A percentile compares a stretch with the other conserved stretches of the same genome.
Conservation (phyloP, 208 protist genomes). For the Acanthamoeba castellanii region DNA sequence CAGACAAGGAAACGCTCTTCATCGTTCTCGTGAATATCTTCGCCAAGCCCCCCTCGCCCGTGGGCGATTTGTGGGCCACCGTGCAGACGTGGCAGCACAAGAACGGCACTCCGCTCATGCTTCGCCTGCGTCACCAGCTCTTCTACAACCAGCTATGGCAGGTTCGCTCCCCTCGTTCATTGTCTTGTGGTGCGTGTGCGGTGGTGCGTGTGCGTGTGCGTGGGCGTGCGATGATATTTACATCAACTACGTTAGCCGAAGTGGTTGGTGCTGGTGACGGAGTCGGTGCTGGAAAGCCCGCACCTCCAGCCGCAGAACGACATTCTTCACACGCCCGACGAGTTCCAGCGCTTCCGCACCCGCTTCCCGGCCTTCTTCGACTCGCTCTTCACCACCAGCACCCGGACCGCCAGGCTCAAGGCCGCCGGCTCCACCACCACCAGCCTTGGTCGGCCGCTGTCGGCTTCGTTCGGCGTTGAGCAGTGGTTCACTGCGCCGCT, state of each 20-base stretch:
- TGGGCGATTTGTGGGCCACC: neutral
- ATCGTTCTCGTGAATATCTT: neutral
- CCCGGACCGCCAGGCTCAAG: neutral
- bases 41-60: neutral
- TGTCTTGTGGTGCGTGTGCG: neutral
- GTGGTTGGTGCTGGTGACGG: neutral
- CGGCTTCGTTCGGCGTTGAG: too few relatives aligned
- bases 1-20: neutral
- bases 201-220: neutral
- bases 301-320: neutral
- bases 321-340: neutral
- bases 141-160: neutral
- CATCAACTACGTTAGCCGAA: neutral
- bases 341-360: neutral
- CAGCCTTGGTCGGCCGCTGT: too few relatives aligned
- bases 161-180: neutral
- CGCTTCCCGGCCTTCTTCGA: slow-evolving; percentile 11
- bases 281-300: neutral
- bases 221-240: too few relatives aligned
- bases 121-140: neutral
- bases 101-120: neutral
- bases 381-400: neutral
- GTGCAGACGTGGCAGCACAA: neutral
- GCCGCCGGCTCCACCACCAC: too few relatives aligned
- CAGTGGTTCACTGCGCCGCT: too few relatives aligned